These are phyloP conservation scores for Colletotrichum tanaceti DNA, from an alignment of 2,329 filamentous ascomycete genomes.

Conservation along the genomic window DNA sequence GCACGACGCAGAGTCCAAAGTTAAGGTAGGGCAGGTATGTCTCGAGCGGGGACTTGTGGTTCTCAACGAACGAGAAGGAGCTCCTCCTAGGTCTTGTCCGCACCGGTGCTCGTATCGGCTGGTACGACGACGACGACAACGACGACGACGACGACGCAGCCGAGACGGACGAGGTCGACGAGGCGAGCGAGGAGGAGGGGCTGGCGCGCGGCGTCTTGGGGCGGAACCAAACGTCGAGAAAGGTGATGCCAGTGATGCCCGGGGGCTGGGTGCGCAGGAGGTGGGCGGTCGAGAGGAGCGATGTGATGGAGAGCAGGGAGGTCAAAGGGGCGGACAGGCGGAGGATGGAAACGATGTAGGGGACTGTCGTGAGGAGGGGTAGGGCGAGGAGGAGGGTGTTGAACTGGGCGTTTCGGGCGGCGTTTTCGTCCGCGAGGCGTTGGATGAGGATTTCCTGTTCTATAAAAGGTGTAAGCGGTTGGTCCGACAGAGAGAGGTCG, in stretches of 20 bases:
- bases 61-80: constrained; percentile 41
- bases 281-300: constrained; percentile 71
- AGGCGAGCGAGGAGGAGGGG: constrained; percentile 29
- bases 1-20: constrained; percentile 63
- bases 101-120: constrained; percentile 10
- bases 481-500: background rate
- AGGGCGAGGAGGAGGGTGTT: constrained; percentile 68
- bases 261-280: constrained; percentile 68
- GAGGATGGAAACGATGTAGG: constrained; percentile 65
- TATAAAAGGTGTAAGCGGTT: constrained; percentile 46
- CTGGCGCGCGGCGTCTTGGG: constrained; percentile 42
- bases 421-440: constrained; percentile 66
- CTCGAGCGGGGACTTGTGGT: constrained; percentile 60
- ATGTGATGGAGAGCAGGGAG: constrained; percentile 56
- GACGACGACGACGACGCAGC: constrained; percentile 21
- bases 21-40: constrained; percentile 72
- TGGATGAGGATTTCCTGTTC: constrained; percentile 75
- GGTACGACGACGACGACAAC: constrained; percentile 14
- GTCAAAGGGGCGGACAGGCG: constrained; percentile 27
- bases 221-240: constrained; percentile 59
- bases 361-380: constrained; percentile 66
- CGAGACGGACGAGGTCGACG: constrained; percentile 31
- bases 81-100: constrained; percentile 36
- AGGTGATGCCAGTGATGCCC: constrained; percentile 62
- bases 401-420: constrained; percentile 68